phyloP scores from a whole-genome alignment of 1,284 basidiomycete genomes.

The Papiliotrema laurentii region DNA sequence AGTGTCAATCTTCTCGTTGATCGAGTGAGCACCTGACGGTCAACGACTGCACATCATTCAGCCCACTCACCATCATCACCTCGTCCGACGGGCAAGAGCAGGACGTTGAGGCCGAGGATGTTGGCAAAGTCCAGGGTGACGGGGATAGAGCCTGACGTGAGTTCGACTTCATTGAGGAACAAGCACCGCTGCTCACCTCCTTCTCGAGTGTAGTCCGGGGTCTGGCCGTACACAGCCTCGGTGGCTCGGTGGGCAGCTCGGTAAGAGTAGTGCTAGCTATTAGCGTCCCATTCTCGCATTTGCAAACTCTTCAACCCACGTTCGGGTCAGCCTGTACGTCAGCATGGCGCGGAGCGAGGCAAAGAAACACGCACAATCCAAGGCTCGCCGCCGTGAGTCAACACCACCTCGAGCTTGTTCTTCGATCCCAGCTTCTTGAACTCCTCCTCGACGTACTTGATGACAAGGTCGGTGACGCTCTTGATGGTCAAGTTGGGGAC shows the following conservation, averaged over 20 bases:
- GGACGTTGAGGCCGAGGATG: slow-evolving; percentile 63
- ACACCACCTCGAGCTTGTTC: slow-evolving; percentile 67
- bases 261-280: slow-evolving; percentile 81
- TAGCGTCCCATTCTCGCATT: neutral
- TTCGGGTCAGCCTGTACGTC: slow-evolving; percentile 33
- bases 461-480: slow-evolving; percentile 65
- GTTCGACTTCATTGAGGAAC: neutral
- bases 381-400: slow-evolving; percentile 78
- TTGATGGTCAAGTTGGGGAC: slow-evolving; percentile 79
- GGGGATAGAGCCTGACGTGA: slow-evolving; percentile 71
- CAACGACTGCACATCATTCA: neutral
- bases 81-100: slow-evolving; percentile 86
- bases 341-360: neutral
- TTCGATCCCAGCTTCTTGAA: slow-evolving; percentile 80
- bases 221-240: slow-evolving; percentile 71
- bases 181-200: slow-evolving; percentile 52
- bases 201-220: slow-evolving; percentile 86
- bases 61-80: slow-evolving; percentile 81
- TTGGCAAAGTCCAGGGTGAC: slow-evolving; percentile 96
- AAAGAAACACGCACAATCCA: slow-evolving; percentile 58
- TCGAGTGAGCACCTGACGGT: slow-evolving; percentile 59
- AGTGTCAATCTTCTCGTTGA: slow-evolving; percentile 92
- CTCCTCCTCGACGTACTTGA: slow-evolving; percentile 66
- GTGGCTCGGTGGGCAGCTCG: slow-evolving; percentile 75
- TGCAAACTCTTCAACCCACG: slow-evolving; percentile 10